Evolutionary conservation across 2,329 filamentous ascomycete genomes (phyloP), one percentile per base, ranked within the genome.

Genomic region (Epichloe brachyelytri): DNA sequence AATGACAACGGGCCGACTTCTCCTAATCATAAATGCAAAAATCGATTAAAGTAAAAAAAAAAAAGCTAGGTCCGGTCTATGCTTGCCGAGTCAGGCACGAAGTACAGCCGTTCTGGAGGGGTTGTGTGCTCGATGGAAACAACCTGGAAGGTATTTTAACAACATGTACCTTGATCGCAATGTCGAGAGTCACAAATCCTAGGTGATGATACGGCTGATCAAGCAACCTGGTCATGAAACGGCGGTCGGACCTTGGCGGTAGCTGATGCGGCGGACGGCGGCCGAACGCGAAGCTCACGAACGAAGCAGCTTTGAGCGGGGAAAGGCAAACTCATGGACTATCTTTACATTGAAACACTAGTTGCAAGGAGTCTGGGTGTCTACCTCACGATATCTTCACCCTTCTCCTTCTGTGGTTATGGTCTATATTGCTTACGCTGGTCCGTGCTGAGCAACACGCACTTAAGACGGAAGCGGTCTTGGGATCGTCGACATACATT

Each of bases 1-100:
- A 57, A 53, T 63, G 33, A 43, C 19, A 37, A 30, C 30, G 10
- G 30, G 30, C 30, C 3, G 11, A 30, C 30, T 11, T 30, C 3
- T 11, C 30, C 30, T 11, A 11, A 30, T 30, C 30, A 30, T 30
- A 30, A 30, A 30, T 30, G 8, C 30, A 11, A 30, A 30, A 30
- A 11, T 11, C 10, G 30, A 30, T 19, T 2, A 7, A 3, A 7
- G 14, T n/a, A n/a, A 26, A 1, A 46, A n/a, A 7, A 22, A 26
- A 36, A n/a, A 17, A 33, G 20, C n/a, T n/a, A 30, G 30, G 30
- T 30, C 8, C 4, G 30, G 30, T 30, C 30, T 30, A 30, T 30
- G 3, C 19, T 14, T 26, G 40, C 40, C 40, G 26, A 43, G 30
- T 30, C 30, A 4, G 30, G 30, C 30, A 43, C 19, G 17, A 22